Percentiles rank a stretch among this genome's conserved stretches.
Evolutionary conservation across 1,284 basidiomycete species (phyloP).

Genomic region (Leccinum subrobustum): DNA sequence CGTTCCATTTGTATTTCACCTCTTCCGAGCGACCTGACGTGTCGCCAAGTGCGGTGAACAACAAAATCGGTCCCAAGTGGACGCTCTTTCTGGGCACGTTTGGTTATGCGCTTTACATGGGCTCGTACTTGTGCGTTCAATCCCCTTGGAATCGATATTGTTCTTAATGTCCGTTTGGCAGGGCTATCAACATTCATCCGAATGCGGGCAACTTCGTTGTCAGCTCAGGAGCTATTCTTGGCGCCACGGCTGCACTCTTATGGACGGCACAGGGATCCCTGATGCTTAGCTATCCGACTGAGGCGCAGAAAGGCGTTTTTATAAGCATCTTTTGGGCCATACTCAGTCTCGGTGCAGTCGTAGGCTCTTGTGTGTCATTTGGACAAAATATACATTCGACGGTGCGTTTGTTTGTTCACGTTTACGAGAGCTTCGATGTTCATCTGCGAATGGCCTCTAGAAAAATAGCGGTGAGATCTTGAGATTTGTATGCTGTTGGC

Average conservation of each 20-base stretch:
- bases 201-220: slow-evolving; percentile 47
- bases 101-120: slow-evolving; percentile 54
- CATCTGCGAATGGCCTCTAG: neutral
- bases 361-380: slow-evolving; percentile 58
- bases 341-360: slow-evolving; percentile 64
- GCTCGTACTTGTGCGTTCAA: slow-evolving; percentile 41
- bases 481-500: neutral
- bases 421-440: neutral
- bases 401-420: slow-evolving; percentile 11
- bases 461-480: slow-evolving; percentile 18
- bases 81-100: slow-evolving; percentile 54
- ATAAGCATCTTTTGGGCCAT: slow-evolving; percentile 69
- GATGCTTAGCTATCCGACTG: slow-evolving; percentile 62
- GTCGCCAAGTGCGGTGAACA: no score
- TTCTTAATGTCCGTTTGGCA: slow-evolving; percentile 14
- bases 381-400: slow-evolving; percentile 47
- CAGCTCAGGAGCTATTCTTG: slow-evolving; percentile 57
- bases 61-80: slow-evolving; percentile 44
- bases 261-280: slow-evolving; percentile 66
- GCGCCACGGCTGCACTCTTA: slow-evolving; percentile 61
- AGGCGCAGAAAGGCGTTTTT: slow-evolving; percentile 55
- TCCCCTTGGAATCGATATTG: no score
- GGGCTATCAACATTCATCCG: slow-evolving; percentile 45
- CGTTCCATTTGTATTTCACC: no score
- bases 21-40: no score